Evolutionary conservation across 495 filamentous ascomycete genomes (phyloP).

Genomic region (Amphirosellinia nigrospora): DNA sequence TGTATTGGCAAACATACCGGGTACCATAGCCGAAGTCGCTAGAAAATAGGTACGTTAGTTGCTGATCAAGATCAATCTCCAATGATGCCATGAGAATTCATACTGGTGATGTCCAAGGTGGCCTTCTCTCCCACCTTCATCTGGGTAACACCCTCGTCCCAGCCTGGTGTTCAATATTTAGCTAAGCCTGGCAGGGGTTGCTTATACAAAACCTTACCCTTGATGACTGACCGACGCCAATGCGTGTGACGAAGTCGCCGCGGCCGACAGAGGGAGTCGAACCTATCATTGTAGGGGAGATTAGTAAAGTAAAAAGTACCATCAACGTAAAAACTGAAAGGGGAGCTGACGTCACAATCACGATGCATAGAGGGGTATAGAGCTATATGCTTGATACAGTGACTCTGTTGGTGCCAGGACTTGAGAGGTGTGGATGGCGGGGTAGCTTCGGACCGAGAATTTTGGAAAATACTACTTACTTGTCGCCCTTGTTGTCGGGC

Average conservation of each 20-base stretch:
- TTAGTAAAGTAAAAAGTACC: constrained; percentile 25
- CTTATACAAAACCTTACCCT: constrained; percentile 57
- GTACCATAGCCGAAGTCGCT: constrained; percentile 83
- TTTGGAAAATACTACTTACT: constrained; percentile 48
- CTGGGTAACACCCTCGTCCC: constrained; percentile 82
- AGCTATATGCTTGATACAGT: neutral
- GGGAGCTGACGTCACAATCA: constrained; percentile 23
- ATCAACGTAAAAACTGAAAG: neutral
- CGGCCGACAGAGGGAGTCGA: constrained; percentile 76
- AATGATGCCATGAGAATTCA: constrained; percentile 34
- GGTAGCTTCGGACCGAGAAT: constrained; percentile 16
- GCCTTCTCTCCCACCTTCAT: constrained; percentile 86
- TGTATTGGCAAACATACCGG: constrained; percentile 56
- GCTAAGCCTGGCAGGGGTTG: neutral
- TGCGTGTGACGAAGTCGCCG: constrained; percentile 67
- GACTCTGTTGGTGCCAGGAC: neutral
- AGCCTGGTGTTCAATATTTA: constrained; percentile 60
- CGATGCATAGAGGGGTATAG: neutral
- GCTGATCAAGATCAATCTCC: neutral
- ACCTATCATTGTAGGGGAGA: constrained; percentile 53
- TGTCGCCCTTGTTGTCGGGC: constrained; percentile 53
- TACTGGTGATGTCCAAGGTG: constrained; percentile 77
- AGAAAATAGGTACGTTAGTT: constrained; percentile 20
- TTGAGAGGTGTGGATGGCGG: neutral
- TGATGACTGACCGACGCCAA: constrained; percentile 82